A percentile compares a stretch with the other conserved stretches of the same genome.
Conservation (phyloP, 2,329 filamentous ascomycete genomes). For the Thelonectria rubi region DNA sequence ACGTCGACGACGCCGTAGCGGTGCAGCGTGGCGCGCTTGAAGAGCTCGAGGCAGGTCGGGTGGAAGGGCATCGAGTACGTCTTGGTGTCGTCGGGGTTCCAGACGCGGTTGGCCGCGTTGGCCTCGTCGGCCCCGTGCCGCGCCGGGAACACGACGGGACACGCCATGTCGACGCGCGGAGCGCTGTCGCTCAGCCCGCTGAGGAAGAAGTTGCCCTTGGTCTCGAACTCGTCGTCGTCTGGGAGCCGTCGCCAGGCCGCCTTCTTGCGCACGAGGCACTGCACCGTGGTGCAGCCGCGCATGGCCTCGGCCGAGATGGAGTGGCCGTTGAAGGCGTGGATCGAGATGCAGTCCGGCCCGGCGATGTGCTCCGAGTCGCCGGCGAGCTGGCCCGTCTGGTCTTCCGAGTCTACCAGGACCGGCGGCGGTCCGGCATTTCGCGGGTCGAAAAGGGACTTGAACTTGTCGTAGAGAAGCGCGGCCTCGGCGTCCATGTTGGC, state of each 20-base stretch:
- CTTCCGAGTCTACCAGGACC: not conserved
- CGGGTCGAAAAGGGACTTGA: no score
- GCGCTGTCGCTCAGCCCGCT: conserved; percentile 32
- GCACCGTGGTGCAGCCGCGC: conserved; percentile 38
- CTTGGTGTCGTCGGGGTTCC: not conserved
- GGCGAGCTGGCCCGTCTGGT: not conserved
- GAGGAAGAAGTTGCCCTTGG: conserved; percentile 22
- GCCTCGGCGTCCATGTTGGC: no score
- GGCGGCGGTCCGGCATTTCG: no score
- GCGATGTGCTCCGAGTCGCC: conserved; percentile 37
- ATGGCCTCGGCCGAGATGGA: conserved; percentile 39
- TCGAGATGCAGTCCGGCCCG: conserved; percentile 29
- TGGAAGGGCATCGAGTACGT: conserved; percentile 41
- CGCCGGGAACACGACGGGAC: not conserved
- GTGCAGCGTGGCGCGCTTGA: conserved; percentile 36
- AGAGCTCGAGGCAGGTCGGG: conserved; percentile 43
- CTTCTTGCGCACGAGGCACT: conserved; percentile 40
- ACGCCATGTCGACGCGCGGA: conserved; percentile 18
- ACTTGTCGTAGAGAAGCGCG: no score
- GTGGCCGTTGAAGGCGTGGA: conserved; percentile 35
- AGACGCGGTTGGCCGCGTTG: conserved; percentile 15
- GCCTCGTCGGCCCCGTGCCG: conserved; percentile 15
- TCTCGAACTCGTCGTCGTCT: conserved; percentile 38
- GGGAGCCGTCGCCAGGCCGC: conserved; percentile 22
- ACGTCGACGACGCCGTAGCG: conserved; percentile 33